Conservation (phyloP, 371 early-diverging fungal genomes). For the Mortierella sp. region DNA sequence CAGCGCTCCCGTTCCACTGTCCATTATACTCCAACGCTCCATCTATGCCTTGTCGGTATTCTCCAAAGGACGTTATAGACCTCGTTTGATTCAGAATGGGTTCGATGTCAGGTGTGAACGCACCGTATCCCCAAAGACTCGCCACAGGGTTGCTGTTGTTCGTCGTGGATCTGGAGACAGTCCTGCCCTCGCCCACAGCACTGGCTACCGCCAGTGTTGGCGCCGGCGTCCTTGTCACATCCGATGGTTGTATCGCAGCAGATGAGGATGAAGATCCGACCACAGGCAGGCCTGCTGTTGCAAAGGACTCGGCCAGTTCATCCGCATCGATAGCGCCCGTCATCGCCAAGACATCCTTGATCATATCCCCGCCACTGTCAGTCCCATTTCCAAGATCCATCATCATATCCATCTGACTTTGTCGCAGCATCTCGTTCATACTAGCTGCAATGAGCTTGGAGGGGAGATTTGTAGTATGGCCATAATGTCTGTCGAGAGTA, state of each 20-base stretch:
- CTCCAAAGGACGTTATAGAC: constrained; percentile 12
- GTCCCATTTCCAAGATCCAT: constrained; percentile 14
- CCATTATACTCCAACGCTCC: no score
- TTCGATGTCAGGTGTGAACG: constrained; percentile 24
- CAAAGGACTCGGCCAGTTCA: constrained; percentile 23
- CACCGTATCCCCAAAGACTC: constrained; percentile 43
- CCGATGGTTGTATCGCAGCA: no score
- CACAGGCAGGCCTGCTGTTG: neutral
- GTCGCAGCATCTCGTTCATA: constrained; percentile 23
- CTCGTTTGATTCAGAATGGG: constrained; percentile 12
- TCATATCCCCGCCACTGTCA: constrained; percentile 11
- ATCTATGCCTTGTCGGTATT: neutral
- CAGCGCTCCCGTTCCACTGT: neutral
- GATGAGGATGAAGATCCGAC: no score
- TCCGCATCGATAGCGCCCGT: constrained; percentile 46
- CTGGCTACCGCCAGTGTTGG: neutral
- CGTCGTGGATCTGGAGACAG: neutral
- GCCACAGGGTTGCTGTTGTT: constrained; percentile 22
- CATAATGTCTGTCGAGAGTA: neutral
- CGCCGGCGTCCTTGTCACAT: neutral
- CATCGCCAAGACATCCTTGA: constrained; percentile 50
- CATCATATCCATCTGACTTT: constrained; percentile 30
- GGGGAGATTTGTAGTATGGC: neutral
- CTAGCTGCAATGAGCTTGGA: constrained; percentile 3
- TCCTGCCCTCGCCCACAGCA: constrained; percentile 39